Evolutionary conservation across 768 basidiomycete species (phyloP).

Genomic region (Cubamyces lactineus): DNA sequence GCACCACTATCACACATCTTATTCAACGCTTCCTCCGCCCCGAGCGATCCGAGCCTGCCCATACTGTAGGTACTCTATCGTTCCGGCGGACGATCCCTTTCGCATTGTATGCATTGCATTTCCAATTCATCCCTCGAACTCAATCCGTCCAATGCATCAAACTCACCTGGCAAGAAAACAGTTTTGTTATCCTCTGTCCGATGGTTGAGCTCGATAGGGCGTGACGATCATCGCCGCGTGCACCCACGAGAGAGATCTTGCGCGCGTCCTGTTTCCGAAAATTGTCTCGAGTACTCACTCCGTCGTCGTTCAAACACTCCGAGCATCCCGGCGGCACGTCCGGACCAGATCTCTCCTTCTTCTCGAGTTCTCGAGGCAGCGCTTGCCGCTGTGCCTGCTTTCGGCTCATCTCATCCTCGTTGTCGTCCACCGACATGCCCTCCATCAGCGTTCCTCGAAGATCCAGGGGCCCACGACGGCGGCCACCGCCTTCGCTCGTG

Average conservation of each 20-base stretch:
- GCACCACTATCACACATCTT: not conserved
- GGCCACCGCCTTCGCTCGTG: not conserved
- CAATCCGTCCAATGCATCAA: not conserved
- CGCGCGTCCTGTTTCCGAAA: too few species aligned
- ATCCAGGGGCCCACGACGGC: constrained; percentile 7
- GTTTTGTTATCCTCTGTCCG: too few species aligned
- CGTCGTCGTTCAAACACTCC: too few species aligned
- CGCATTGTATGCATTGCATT: not conserved
- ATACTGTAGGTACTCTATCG: not conserved
- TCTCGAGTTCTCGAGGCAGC: not conserved
- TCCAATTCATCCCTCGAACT: not conserved
- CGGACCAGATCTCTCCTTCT: too few species aligned
- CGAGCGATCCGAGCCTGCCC: not conserved
- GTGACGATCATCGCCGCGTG: too few species aligned
- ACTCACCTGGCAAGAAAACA: too few species aligned
- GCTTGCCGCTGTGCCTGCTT: not conserved
- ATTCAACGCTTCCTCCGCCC: not conserved
- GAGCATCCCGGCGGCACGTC: too few species aligned
- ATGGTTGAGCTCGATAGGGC: too few species aligned
- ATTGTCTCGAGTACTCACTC: too few species aligned
- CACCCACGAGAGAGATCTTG: too few species aligned
- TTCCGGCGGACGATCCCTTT: not conserved
- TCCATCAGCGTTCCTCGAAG: constrained; percentile 5
- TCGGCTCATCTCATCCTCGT: too few species aligned
- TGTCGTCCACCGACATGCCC: not conserved